Conservation (phyloP, 371 early-diverging fungal species). For the Lichtheimia hyalospora region DNA sequence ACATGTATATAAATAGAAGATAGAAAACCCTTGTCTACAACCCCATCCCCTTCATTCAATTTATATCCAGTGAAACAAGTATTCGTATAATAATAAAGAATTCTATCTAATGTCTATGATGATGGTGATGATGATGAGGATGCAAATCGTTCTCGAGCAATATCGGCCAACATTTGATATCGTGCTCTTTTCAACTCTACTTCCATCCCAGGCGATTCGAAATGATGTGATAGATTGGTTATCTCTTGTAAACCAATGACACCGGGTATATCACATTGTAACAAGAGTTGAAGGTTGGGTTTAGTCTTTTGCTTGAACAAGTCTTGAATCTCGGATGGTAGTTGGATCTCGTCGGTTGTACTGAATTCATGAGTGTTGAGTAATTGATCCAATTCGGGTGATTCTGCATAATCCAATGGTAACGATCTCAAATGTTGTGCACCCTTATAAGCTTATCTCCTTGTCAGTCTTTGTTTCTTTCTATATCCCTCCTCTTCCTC, state of each 20-base stretch:
- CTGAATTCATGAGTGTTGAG: conserved; percentile 10
- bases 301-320: conserved; percentile 18
- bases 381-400: conserved; percentile 31
- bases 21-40: no score
- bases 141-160: conserved; percentile 21
- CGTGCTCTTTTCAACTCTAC: conserved; percentile 41
- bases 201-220: conserved; percentile 38
- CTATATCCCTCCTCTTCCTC: not conserved
- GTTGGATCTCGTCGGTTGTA: conserved; percentile 29
- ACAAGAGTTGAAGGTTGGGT: conserved; percentile 14
- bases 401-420: conserved; percentile 21
- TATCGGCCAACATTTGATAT: conserved; percentile 32
- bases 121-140: not conserved
- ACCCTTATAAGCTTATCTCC: conserved; percentile 56
- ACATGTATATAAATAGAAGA: no score
- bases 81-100: not conserved
- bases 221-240: conserved; percentile 20
- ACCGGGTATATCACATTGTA: conserved; percentile 34
- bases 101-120: not conserved
- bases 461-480: not conserved
- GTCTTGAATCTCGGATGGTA: conserved; percentile 28
- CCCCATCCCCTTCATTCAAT: no score
- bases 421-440: conserved; percentile 48
- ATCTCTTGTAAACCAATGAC: conserved; percentile 24
- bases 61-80: no score